Percentiles rank a stretch among this genome's conserved stretches.
Conservation (phyloP, 306 rosid genomes). For the Astragalus glycyphyllos region DNA sequence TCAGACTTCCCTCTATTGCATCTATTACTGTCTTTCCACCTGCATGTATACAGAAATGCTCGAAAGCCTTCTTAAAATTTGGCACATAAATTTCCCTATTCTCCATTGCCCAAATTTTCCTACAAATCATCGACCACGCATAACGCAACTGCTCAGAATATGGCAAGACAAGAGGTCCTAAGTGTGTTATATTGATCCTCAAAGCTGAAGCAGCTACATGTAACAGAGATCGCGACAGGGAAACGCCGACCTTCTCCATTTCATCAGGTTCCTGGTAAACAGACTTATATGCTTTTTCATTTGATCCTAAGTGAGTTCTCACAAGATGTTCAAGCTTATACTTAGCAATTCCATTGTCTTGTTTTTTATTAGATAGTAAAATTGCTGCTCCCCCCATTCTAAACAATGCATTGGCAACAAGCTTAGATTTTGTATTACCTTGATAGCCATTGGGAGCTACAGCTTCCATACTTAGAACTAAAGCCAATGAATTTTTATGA, state of each 20-base stretch:
- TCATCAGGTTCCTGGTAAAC: conserved; percentile 65
- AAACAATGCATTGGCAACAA: conserved; percentile 66
- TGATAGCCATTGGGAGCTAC: conserved; percentile 59
- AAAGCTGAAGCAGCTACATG: conserved; percentile 66
- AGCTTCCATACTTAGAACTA: conserved; percentile 75
- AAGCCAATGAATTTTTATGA: conserved; percentile 62
- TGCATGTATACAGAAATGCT: conserved; percentile 81
- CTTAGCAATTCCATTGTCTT: conserved; percentile 58
- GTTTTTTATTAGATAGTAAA: conserved; percentile 62
- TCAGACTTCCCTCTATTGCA: conserved; percentile 58
- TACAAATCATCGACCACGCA: conserved; percentile 49
- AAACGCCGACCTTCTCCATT: conserved; percentile 56
- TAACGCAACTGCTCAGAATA: conserved; percentile 61
- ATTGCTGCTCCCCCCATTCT: conserved; percentile 79
- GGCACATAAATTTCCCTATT: conserved; percentile 53
- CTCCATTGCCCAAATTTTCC: conserved; percentile 42
- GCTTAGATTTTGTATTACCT: conserved; percentile 64
- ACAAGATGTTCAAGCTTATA: conserved; percentile 70
- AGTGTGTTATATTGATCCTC: conserved; percentile 51
- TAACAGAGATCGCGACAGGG: conserved; percentile 54
- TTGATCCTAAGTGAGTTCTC: conserved; percentile 63
- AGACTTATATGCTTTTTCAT: conserved; percentile 61
- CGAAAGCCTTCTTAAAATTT: conserved; percentile 63
- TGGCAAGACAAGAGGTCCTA: conserved; percentile 72
- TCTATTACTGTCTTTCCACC: conserved; percentile 78